phyloP scores from a whole-genome alignment of 2,329 filamentous ascomycete species.

The Aspergillus ruber region DNA sequence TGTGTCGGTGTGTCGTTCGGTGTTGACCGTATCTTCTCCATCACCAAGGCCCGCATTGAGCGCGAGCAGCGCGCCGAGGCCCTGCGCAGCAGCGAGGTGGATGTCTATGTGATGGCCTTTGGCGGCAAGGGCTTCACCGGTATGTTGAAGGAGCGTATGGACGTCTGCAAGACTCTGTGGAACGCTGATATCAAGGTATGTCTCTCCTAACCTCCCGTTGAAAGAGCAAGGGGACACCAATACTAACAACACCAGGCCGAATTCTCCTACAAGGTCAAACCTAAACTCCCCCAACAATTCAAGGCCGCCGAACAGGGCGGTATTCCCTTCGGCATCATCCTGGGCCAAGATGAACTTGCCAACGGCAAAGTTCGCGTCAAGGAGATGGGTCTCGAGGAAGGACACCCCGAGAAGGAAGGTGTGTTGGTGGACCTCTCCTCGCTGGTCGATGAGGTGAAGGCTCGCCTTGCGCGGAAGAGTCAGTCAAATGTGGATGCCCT shows the following conservation, averaged over 20 bases:
- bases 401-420: constrained; percentile 85
- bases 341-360: constrained; percentile 84
- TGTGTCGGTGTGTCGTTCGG: constrained; percentile 90
- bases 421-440: constrained; percentile 58
- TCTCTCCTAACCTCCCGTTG: not conserved
- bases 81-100: constrained; percentile 66
- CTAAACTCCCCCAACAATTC: constrained; percentile 83
- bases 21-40: constrained; percentile 90
- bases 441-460: constrained; percentile 20
- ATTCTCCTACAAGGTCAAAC: constrained; percentile 83
- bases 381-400: constrained; percentile 70
- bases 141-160: constrained; percentile 75
- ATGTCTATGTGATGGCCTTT: constrained; percentile 93
- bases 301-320: constrained; percentile 76
- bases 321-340: constrained; percentile 78
- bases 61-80: constrained; percentile 49
- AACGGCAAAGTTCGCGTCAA: constrained; percentile 83
- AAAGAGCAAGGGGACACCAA: not conserved
- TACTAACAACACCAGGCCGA: constrained; percentile 54
- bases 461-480: constrained; percentile 18
- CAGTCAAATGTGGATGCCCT: constrained; percentile 10
- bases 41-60: constrained; percentile 71
- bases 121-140: constrained; percentile 79
- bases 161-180: constrained; percentile 70
- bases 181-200: constrained; percentile 74